Percentiles rank a stretch among this genome's conserved stretches.
These are phyloP conservation scores for Forsythia suspensa DNA, from an alignment of 257 asterid species.

Conservation along the genomic window DNA sequence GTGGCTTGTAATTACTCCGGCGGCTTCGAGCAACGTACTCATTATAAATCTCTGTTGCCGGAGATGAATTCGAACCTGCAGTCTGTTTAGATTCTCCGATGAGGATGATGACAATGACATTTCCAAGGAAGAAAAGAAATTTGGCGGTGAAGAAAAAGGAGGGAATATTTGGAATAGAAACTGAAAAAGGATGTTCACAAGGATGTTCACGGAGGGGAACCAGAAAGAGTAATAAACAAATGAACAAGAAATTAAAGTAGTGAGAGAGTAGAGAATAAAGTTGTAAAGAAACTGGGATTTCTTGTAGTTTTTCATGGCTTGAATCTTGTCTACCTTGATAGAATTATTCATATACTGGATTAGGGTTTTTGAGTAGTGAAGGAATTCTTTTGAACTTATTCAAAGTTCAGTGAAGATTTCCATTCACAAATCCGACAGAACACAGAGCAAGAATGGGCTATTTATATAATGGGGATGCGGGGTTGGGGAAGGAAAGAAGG, in stretches of 20 bases:
- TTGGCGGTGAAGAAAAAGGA: background rate
- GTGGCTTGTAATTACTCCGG: background rate
- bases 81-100: background rate
- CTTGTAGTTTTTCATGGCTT: background rate
- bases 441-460: background rate
- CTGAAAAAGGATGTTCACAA: no score
- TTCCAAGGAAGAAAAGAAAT: background rate
- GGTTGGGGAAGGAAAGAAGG: background rate
- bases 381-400: background rate
- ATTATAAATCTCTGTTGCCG: background rate
- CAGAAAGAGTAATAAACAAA: background rate
- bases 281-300: background rate
- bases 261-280: background rate
- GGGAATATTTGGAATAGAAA: background rate
- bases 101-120: background rate
- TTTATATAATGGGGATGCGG: background rate
- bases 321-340: background rate
- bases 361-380: background rate
- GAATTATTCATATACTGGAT: background rate
- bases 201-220: background rate
- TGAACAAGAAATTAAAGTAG: background rate
- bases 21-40: background rate
- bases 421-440: background rate
- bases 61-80: background rate
- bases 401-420: background rate